These are phyloP conservation scores for Pseudocercospora fuligena DNA, from an alignment of 2,329 filamentous ascomycete genomes.

Conservation along the genomic window DNA sequence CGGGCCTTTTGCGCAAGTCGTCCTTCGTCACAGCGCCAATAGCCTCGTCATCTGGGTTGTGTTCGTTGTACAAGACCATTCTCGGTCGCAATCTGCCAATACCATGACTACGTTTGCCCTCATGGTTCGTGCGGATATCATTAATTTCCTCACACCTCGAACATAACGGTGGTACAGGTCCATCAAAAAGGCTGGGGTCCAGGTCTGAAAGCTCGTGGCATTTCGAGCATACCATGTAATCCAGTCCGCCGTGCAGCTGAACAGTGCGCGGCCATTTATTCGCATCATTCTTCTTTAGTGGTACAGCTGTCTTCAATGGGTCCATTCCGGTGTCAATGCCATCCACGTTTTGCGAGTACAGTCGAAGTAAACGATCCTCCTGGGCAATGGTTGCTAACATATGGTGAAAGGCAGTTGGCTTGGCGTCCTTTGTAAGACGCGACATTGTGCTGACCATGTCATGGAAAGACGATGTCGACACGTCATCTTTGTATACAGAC, in stretches of 20 bases:
- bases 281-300: constrained; percentile 70
- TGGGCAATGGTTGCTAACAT: constrained; percentile 86
- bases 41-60: constrained; percentile 93
- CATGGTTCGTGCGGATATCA: constrained; percentile 71
- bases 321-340: constrained; percentile 85
- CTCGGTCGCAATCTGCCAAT: constrained; percentile 87
- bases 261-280: constrained; percentile 92
- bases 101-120: constrained; percentile 89
- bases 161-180: constrained; percentile 82
- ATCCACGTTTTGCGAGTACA: constrained; percentile 98
- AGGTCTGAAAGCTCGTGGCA: constrained; percentile 79
- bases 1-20: constrained; percentile 82
- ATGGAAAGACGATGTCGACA: constrained; percentile 88
- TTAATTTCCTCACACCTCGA: constrained; percentile 75
- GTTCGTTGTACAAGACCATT: constrained; percentile 97
- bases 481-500: constrained; percentile 92
- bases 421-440: constrained; percentile 73
- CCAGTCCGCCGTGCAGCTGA: constrained; percentile 89
- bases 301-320: constrained; percentile 79
- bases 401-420: constrained; percentile 90
- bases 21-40: constrained; percentile 89
- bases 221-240: constrained; percentile 97
- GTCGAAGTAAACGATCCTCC: constrained; percentile 82
- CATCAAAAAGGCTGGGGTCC: constrained; percentile 77
- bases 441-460: constrained; percentile 93